Conservation (phyloP, 2,329 filamentous ascomycete species). For the Colletotrichum orbiculare region DNA sequence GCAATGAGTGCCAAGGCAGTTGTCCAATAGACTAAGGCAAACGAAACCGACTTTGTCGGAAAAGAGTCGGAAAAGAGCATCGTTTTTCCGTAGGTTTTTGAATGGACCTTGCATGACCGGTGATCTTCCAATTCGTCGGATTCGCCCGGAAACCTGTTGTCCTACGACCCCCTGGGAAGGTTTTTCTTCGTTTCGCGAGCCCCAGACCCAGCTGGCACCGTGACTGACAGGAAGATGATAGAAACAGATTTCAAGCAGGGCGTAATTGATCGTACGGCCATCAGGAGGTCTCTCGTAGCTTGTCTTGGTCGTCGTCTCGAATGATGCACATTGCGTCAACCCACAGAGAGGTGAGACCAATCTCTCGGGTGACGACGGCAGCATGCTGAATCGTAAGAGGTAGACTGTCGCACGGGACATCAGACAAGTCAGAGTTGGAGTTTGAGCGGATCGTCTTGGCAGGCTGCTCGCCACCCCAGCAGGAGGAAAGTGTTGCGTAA, state of each 20-base stretch:
- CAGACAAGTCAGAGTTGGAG: too few species aligned
- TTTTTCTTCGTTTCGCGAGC: constrained; percentile 59
- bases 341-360: constrained; percentile 35
- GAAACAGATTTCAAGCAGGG: constrained; percentile 65
- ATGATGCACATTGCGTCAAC: constrained; percentile 34
- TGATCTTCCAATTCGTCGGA: too few species aligned
- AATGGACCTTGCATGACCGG: too few species aligned
- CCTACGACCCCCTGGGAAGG: constrained; percentile 30
- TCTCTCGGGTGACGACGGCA: not conserved
- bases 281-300: not conserved
- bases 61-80: too few species aligned
- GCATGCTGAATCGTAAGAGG: not conserved
- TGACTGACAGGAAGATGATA: constrained; percentile 73
- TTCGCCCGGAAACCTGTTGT: constrained; percentile 11
- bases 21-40: too few species aligned
- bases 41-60: too few species aligned
- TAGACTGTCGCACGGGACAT: not conserved
- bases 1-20: too few species aligned
- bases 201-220: constrained; percentile 83
- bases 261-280: too few species aligned
- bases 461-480: constrained; percentile 8
- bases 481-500: not conserved
- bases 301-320: constrained; percentile 20
- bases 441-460: not conserved
- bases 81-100: too few species aligned